phyloP scores from a whole-genome alignment of 352 stramenopile genomes.

The Pythium angustatum region DNA sequence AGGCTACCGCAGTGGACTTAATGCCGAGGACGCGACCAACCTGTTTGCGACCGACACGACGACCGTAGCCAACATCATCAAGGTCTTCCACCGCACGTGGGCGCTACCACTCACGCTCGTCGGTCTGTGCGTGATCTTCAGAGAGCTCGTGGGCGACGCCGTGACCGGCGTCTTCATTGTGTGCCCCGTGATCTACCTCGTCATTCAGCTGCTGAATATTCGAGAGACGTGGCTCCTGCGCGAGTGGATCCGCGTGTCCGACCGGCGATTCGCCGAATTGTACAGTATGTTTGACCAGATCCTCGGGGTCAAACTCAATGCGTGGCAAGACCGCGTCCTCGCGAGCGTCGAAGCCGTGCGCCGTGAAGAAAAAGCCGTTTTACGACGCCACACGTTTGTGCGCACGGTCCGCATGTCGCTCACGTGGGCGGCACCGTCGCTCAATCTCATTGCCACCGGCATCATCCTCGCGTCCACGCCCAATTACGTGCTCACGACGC shows the following conservation, averaged over 20 bases:
- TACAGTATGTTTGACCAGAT: constrained; percentile 30
- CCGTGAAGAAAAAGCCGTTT: constrained; percentile 36
- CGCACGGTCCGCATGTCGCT: constrained; percentile 39
- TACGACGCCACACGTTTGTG: constrained; percentile 28
- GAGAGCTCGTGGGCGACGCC: constrained; percentile 23
- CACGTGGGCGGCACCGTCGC: constrained; percentile 37
- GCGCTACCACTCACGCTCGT: constrained; percentile 37
- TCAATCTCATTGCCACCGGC: constrained; percentile 40
- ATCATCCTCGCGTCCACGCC: constrained; percentile 31
- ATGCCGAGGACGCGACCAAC: constrained; percentile 28
- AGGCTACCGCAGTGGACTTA: background rate
- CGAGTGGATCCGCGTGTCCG: constrained; percentile 26
- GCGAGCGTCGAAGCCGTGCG: constrained; percentile 41
- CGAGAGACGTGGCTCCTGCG: constrained; percentile 24
- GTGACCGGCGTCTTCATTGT: constrained; percentile 41
- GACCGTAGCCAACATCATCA: constrained; percentile 28
- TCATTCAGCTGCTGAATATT: constrained; percentile 49
- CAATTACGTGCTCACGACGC: constrained; percentile 31
- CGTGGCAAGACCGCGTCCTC: constrained; percentile 59
- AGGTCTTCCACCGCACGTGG: constrained; percentile 39
- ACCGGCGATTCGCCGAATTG: constrained; percentile 24
- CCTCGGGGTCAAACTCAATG: constrained; percentile 46
- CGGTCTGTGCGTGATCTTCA: constrained; percentile 33
- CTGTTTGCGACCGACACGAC: constrained; percentile 37
- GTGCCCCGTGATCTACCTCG: constrained; percentile 45